Evolutionary conservation across 2,329 filamentous ascomycete genomes (phyloP), one percentile per base, ranked within the genome.

Genomic region (Ceratocystis cacaofunesta): DNA sequence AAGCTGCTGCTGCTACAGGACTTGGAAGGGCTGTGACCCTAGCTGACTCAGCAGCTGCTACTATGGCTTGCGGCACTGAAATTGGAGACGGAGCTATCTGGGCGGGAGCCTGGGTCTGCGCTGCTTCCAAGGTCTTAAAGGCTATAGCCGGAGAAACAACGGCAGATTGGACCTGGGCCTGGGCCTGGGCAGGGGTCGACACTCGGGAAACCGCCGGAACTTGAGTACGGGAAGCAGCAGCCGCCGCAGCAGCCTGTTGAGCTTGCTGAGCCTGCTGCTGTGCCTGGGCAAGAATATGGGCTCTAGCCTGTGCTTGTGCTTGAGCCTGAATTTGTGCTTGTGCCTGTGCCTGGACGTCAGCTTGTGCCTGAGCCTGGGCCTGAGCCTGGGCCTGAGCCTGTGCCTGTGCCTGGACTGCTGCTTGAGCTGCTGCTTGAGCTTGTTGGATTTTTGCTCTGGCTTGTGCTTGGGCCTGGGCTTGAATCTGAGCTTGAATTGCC

Each of bases 201-300:
- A 32, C 55, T 58, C 55, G 10, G n/a, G 55, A 58, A 58, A 36
- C 55, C 25, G 48, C 32, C 28, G 63, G 65, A 36, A 46, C 57
- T 52, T 62, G 52, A 30, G 58, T 32, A 12, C 55, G 52, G 10
- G 64, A 43, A 17, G 25, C 30, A 50, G 64, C 64, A 30, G 69
- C 65, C 19, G 66, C 64, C 32, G 68, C 62, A 10, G 71, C 70
- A 25, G 68, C 65, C 30, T 70, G 69, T 2, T 58, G 55, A 58
- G 68, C 68, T 57, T 70, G 70, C 52, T 71, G 70, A 58, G 70
- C 69, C 12, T 69, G 66, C 50, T 46, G 43, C n/a, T 63, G 61
- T 32, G 61, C 61, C 41, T 46, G 41, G 25, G 43, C 55, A 58
- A 58, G 61, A 22, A 48, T 48, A 28, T 62, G 61, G 36, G 63